Percentiles rank a stretch among this genome's conserved stretches.
phyloP scores from a whole-genome alignment of 306 rosid species.

The Prunus fruticosa region DNA sequence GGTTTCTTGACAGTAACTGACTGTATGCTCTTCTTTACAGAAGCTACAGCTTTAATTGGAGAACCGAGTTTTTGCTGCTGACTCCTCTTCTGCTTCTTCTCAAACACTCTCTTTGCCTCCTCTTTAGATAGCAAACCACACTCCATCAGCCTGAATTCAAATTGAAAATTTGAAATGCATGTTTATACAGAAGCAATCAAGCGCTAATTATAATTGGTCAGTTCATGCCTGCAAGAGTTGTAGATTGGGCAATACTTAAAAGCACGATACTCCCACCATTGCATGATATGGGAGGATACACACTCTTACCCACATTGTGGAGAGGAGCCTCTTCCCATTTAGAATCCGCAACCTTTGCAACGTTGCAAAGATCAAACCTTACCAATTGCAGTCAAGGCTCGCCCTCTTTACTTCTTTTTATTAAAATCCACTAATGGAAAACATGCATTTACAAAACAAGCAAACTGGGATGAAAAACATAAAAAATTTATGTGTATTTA shows the following conservation, averaged over 20 bases:
- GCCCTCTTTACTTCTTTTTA: not conserved
- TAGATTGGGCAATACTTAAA: not conserved
- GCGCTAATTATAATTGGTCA: not conserved
- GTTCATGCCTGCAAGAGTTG: not conserved
- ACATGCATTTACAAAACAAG: not conserved
- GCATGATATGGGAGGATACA: not conserved
- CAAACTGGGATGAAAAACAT: not conserved
- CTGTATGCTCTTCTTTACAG: slow-evolving; percentile 32
- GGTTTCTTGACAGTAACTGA: slow-evolving; percentile 45
- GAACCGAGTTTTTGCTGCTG: slow-evolving; percentile 45
- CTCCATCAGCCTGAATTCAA: slow-evolving; percentile 85
- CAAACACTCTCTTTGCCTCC: slow-evolving; percentile 55
- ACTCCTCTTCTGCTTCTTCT: slow-evolving; percentile 59
- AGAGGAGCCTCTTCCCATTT: not conserved
- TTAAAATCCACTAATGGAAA: not conserved
- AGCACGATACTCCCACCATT: not conserved
- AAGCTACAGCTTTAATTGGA: slow-evolving; percentile 39
- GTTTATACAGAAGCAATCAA: not conserved
- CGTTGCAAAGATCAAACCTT: not conserved
- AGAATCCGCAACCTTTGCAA: not conserved
- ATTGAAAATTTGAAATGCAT: slow-evolving; percentile 13
- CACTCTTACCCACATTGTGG: not conserved
- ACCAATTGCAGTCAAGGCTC: not conserved
- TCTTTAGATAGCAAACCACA: slow-evolving; percentile 74
- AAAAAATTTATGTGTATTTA: not conserved